Evolutionary conservation across 768 basidiomycete species (phyloP).

Genomic region (Podaxis carcinomalis): DNA sequence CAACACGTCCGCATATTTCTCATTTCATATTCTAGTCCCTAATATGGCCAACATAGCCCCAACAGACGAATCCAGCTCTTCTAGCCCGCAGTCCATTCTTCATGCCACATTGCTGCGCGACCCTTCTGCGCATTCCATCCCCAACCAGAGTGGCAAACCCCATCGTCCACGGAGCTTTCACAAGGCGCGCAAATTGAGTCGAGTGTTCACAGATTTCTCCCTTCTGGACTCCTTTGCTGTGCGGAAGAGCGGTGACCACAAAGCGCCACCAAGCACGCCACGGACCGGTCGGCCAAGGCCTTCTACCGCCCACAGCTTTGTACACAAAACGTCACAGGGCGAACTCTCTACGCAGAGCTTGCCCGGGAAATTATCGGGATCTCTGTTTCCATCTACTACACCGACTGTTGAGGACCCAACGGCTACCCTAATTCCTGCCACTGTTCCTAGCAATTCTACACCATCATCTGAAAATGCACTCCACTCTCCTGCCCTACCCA

Average conservation of each 20-base stretch:
- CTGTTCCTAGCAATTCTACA: neutral
- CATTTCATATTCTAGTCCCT: neutral
- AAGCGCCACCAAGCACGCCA: neutral
- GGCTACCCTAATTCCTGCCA: neutral
- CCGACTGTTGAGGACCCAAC: neutral
- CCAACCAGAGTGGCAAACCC: neutral
- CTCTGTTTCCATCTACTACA: neutral
- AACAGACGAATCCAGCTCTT: neutral
- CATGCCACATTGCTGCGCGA: too few relatives aligned
- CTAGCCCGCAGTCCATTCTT: neutral
- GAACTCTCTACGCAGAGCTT: neutral
- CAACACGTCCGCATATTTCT: neutral
- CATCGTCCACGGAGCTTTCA: neutral
- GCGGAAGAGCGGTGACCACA: neutral
- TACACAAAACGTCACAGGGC: neutral
- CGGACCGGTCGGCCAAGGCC: neutral
- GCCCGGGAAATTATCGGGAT: neutral
- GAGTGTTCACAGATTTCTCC: slow-evolving; percentile 35
- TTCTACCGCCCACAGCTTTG: neutral
- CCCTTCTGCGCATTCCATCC: neutral
- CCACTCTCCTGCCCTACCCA: neutral
- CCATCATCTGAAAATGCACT: neutral
- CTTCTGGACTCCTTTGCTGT: slow-evolving; percentile 6
- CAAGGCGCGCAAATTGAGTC: slow-evolving; percentile 38
- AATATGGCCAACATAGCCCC: neutral